These are phyloP conservation scores for Blastobotrys capitulatus DNA, from an alignment of 1,139 yeast species.

Conservation along the genomic window DNA sequence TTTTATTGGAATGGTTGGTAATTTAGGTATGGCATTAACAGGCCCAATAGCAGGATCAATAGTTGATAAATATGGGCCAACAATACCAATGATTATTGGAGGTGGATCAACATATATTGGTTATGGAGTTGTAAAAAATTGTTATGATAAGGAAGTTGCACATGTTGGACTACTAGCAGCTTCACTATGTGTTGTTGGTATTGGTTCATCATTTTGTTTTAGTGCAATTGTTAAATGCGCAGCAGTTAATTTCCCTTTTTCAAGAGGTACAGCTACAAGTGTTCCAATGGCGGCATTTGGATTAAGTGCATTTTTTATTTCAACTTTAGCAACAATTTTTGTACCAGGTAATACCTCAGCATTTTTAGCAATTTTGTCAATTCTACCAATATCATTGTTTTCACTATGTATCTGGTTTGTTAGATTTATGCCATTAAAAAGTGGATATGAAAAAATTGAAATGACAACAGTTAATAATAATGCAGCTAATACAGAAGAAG, in stretches of 20 bases:
- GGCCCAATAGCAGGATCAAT: slow-evolving; percentile 58
- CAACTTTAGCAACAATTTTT: slow-evolving; percentile 30
- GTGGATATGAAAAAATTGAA: slow-evolving; percentile 13
- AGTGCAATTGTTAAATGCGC: slow-evolving; percentile 40
- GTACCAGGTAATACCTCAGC: slow-evolving; percentile 31
- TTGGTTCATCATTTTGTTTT: slow-evolving; percentile 36
- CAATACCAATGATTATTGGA: slow-evolving; percentile 34
- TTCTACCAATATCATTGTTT: slow-evolving; percentile 30
- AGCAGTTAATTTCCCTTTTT: slow-evolving; percentile 36
- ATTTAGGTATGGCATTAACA: slow-evolving; percentile 52
- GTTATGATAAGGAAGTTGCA: slow-evolving; percentile 21
- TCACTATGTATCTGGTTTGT: slow-evolving; percentile 24
- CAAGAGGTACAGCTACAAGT: slow-evolving; percentile 38
- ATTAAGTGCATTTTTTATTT: slow-evolving; percentile 36
- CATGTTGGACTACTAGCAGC: slow-evolving; percentile 26
- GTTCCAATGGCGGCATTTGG: slow-evolving; percentile 42
- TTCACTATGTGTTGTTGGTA: slow-evolving; percentile 33
- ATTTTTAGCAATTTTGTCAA: slow-evolving; percentile 30
- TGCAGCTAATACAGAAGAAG: not conserved
- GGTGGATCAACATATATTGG: slow-evolving; percentile 29
- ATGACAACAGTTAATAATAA: slow-evolving; percentile 2
- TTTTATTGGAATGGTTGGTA: slow-evolving; percentile 53
- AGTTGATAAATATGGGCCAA: slow-evolving; percentile 54
- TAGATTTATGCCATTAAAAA: slow-evolving; percentile 19
- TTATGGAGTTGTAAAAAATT: slow-evolving; percentile 27